Percentiles rank a stretch among this genome's conserved stretches.
Conservation (phyloP, 495 filamentous ascomycete genomes). For the Xylaria nigripes region DNA sequence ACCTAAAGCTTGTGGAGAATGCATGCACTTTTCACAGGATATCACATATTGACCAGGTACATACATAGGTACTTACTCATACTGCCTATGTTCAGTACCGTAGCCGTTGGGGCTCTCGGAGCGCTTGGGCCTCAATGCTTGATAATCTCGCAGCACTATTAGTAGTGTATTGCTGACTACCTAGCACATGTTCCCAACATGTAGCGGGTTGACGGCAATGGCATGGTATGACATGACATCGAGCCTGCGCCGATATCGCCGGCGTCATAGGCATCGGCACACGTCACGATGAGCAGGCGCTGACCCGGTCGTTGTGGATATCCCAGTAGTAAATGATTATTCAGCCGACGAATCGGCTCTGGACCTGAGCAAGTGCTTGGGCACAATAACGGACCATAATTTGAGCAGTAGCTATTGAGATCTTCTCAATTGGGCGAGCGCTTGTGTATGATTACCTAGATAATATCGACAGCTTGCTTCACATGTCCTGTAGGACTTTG, state of each 20-base stretch:
- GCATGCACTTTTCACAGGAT: no score
- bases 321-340: not conserved
- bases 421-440: no score
- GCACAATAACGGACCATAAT: no score
- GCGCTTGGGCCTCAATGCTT: not conserved
- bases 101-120: conserved; percentile 2
- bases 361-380: not conserved
- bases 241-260: conserved; percentile 9
- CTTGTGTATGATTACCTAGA: no score
- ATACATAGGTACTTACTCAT: not conserved
- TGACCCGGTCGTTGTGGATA: not conserved
- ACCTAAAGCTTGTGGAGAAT: not conserved
- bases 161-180: not conserved
- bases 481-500: not conserved
- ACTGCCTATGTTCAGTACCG: not conserved
- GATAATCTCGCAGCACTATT: not conserved
- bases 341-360: not conserved
- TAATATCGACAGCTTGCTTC: not conserved
- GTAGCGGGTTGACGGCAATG: not conserved
- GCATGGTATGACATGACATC: not conserved
- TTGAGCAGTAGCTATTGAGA: no score
- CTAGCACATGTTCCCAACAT: not conserved
- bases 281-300: not conserved
- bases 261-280: not conserved
- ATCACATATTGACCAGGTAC: no score